Percentiles rank a stretch among this genome's conserved stretches.
phyloP scores from a whole-genome alignment of 495 filamentous ascomycete genomes.

The Penicillium crystallinum region DNA sequence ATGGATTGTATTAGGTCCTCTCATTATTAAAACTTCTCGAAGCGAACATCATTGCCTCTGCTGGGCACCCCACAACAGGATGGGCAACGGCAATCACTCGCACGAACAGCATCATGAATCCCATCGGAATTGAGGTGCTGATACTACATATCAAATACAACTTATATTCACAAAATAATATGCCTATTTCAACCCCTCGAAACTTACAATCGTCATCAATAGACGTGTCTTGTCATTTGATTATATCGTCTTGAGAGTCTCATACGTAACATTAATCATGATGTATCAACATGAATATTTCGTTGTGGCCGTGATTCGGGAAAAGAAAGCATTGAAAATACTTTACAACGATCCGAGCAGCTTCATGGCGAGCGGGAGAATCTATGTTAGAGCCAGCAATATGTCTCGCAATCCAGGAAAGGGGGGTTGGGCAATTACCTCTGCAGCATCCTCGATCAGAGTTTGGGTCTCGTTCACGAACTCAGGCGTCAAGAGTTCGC shows the following conservation, averaged over 20 bases:
- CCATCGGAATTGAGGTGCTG: background rate
- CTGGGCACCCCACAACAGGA: background rate
- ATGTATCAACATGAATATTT: conserved; percentile 8
- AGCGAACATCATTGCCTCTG: background rate
- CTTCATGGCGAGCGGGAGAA: conserved; percentile 27
- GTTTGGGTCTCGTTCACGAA: conserved; percentile 44
- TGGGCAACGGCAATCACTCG: background rate
- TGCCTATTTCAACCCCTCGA: background rate
- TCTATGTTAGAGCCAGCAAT: conserved; percentile 18
- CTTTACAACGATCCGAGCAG: conserved; percentile 26
- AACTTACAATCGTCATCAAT: background rate
- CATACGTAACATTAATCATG: conserved; percentile 3
- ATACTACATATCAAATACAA: background rate
- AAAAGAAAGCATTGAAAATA: background rate
- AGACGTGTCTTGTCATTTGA: background rate
- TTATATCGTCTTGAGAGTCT: conserved; percentile 12
- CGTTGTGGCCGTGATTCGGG: background rate
- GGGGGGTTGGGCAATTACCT: conserved; percentile 31
- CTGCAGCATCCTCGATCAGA: conserved; percentile 45
- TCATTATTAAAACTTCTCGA: background rate
- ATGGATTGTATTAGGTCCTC: background rate
- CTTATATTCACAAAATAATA: background rate
- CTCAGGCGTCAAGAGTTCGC: conserved; percentile 34
- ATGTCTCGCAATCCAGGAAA: background rate
- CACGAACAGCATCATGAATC: background rate